Conservation (phyloP, 2,329 filamentous ascomycete genomes). For the Botryosphaeria dothidea region DNA sequence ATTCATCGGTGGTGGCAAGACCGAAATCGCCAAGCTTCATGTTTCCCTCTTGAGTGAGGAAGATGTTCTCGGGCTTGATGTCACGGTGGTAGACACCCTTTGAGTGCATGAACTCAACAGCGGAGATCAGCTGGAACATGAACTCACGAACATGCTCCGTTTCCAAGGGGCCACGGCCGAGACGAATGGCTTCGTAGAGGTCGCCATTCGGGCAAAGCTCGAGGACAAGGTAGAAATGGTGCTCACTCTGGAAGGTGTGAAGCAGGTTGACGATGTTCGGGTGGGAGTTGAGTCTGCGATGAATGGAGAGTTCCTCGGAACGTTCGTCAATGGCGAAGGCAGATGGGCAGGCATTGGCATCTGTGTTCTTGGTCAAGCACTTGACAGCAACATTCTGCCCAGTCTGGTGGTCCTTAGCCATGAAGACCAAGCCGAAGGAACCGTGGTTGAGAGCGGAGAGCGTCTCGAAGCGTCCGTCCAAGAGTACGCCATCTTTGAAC, state of each 20-base stretch:
- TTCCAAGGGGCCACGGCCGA: conserved; percentile 82
- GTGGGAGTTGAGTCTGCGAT: conserved; percentile 76
- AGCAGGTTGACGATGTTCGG: conserved; percentile 92
- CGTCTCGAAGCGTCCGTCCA: conserved; percentile 87
- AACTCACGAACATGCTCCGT: conserved; percentile 96
- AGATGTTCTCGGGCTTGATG: conserved; percentile 99
- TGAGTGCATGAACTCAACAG: conserved; percentile 85
- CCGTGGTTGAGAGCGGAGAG: conserved; percentile 96
- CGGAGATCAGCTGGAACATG: conserved; percentile 91
- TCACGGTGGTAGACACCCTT: conserved; percentile 95
- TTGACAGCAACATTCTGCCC: conserved; percentile 89
- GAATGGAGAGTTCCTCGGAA: conserved; percentile 78
- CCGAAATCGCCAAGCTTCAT: conserved; percentile 99
- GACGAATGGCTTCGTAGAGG: conserved; percentile 94
- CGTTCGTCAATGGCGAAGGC: conserved; percentile 77
- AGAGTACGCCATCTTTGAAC: conserved; percentile 76
- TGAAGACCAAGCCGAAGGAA: conserved; percentile 98
- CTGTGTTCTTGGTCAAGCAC: conserved; percentile 82
- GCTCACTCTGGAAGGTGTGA: conserved; percentile 86
- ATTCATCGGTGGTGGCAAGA: conserved; percentile 82
- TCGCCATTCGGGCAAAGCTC: conserved; percentile 96
- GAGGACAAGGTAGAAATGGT: conserved; percentile 87
- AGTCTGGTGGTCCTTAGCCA: conserved; percentile 77
- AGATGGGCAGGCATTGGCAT: conserved; percentile 58
- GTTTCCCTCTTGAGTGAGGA: conserved; percentile 78